These are phyloP conservation scores for Vachellia pachyceras DNA, from an alignment of 306 rosid genomes.

Conservation along the genomic window DNA sequence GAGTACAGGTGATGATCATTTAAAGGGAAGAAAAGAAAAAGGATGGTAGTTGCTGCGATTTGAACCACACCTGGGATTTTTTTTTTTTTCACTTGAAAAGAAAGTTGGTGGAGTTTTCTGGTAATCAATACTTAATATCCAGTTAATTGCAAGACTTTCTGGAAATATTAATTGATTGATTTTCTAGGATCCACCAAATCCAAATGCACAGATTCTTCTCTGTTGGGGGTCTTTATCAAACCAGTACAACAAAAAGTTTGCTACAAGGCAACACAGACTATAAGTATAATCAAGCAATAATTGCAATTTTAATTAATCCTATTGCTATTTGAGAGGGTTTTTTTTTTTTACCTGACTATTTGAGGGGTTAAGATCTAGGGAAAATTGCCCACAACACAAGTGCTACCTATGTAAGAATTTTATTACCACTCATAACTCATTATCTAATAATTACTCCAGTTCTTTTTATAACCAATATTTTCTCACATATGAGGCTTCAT, in stretches of 20 bases:
- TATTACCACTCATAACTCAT: too few species aligned
- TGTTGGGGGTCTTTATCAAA: not conserved
- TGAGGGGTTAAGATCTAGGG: not conserved
- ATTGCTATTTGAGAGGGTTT: too few species aligned
- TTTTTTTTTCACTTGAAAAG: not conserved
- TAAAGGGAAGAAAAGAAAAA: not conserved
- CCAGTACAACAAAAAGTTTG: not conserved
- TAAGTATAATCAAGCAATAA: not conserved
- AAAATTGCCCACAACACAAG: too few species aligned
- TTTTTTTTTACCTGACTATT: too few species aligned
- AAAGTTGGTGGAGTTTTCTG: not conserved
- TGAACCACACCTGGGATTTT: not conserved
- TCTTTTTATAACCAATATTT: too few species aligned
- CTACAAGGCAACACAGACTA: not conserved
- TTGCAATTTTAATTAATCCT: not conserved
- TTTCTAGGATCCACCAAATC: not conserved
- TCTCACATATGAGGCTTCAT: too few species aligned
- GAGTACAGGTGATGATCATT: not conserved
- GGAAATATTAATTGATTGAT: not conserved
- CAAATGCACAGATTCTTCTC: not conserved
- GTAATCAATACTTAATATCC: not conserved
- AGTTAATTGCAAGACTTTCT: not conserved
- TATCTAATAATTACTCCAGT: too few species aligned
- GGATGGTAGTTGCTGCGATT: not conserved
- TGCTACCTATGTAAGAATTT: too few species aligned